Base-by-base conservation (phyloP, 192 early-diverging fungal species). In the Phlyctochytrium planicorne region DNA sequence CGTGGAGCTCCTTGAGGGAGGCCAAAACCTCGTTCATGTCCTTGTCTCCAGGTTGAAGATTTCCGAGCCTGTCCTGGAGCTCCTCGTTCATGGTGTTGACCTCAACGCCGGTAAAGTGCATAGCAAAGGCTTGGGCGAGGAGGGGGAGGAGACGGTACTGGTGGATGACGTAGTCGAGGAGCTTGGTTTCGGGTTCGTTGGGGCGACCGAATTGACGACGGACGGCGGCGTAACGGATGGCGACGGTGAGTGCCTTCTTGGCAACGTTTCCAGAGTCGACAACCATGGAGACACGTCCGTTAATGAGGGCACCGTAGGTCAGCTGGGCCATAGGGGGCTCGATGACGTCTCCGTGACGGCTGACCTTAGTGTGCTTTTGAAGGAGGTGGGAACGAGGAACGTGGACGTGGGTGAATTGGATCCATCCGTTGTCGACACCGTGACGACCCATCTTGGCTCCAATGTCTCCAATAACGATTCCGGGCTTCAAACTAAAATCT, bases 371-470 rank as follows among this genome's bases (percentile, higher is more conserved):
- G 74, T 87, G 91, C 36, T 89, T 84, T 66, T 88, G 82, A 62
- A 95, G 73, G 75, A 95, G 88, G 64, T 90, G 83, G 67, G 86
- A 75, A 40, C 85, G 90, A 10, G 94, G 94, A 30, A 96, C 88
- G 59, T 93, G 91, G 53, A 96, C 93, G 70, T 93, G 82, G 32
- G 94, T 94, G 73, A 96, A 93, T 78, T 91, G 91, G 75, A 96
- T 94, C 84, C 89, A 96, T 17, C 91, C 94, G 66, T 96, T 95
- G 77, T 94, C 94, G 56, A 92, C 91, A 69, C 91, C 91, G 71
- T 94, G 91, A 60, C 92, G 87, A 35, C 90, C 88, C 91, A 94
- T 93, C 84, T 96, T 96, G 76, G 94, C 91, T 64, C 94, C 94
- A 53, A 93, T 88, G 63, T 96, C 94, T 52, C 94, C 94, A 81